Evolutionary conservation across 805 yeast species (phyloP).

Genomic region (Candida berthetii): DNA sequence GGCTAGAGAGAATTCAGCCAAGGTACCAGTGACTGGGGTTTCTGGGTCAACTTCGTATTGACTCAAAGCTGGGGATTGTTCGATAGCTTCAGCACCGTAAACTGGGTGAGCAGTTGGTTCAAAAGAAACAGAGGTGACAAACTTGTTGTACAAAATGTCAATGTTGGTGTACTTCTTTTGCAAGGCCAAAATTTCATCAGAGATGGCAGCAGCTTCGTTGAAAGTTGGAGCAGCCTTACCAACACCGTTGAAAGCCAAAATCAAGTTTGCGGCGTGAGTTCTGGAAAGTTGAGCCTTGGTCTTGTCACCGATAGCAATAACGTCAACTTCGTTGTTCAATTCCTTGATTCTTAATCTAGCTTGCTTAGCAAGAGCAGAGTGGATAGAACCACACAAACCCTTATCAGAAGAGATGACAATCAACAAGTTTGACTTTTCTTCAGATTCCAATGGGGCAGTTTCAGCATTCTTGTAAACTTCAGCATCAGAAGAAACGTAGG

Average conservation of each 20-base stretch:
- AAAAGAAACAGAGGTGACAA: slow-evolving; percentile 81
- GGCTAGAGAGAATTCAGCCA: slow-evolving; percentile 84
- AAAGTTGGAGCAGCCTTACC: slow-evolving; percentile 98
- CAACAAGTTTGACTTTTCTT: slow-evolving; percentile 63
- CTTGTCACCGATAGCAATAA: slow-evolving; percentile 93
- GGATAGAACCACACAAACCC: slow-evolving; percentile 98
- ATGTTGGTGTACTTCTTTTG: slow-evolving; percentile 59
- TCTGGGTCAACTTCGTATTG: slow-evolving; percentile 76
- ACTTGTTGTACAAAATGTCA: slow-evolving; percentile 83
- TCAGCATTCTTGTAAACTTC: slow-evolving; percentile 81
- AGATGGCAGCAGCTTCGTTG: slow-evolving; percentile 80
- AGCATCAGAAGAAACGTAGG: slow-evolving; percentile 71
- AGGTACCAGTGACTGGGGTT: slow-evolving; percentile 60
- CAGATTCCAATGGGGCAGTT: slow-evolving; percentile 48
- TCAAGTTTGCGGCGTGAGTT: slow-evolving; percentile 64
- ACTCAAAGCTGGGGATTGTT: slow-evolving; percentile 77
- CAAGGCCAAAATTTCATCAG: slow-evolving; percentile 71
- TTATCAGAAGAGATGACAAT: slow-evolving; percentile 93
- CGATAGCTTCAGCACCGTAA: slow-evolving; percentile 66
- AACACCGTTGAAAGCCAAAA: slow-evolving; percentile 78
- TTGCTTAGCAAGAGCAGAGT: slow-evolving; percentile 88
- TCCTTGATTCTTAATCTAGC: slow-evolving; percentile 65
- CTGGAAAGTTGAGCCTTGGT: slow-evolving; percentile 83
- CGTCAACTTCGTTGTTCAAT: slow-evolving; percentile 56
- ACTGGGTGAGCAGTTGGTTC: slow-evolving; percentile 73